Conservation (phyloP, 1,284 basidiomycete species). For the Trichosporon coremiiforme region DNA sequence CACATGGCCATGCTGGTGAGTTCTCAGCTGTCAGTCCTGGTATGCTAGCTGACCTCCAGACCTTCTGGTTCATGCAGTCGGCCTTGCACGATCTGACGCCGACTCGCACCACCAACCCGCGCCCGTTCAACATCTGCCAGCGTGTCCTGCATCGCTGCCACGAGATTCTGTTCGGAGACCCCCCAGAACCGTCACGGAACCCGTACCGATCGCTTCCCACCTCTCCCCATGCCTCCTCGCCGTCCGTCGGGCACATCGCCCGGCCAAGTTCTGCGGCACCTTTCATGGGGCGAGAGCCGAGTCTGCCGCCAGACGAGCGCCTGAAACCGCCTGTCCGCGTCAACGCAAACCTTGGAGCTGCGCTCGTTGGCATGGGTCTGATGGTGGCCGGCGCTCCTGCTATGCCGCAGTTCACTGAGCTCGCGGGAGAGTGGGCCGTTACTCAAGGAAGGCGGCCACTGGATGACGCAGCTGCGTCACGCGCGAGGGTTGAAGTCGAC, state of each 20-base stretch:
- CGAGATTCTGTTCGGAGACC: constrained; percentile 93
- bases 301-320: constrained; percentile 18
- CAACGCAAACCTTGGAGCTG: constrained; percentile 70
- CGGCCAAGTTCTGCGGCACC: constrained; percentile 11
- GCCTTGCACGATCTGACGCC: constrained; percentile 80
- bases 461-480: constrained; percentile 44
- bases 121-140: constrained; percentile 88
- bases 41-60: constrained; percentile 60
- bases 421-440: constrained; percentile 80
- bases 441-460: constrained; percentile 71
- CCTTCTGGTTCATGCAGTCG: constrained; percentile 97
- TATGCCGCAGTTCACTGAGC: constrained; percentile 71
- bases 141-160: constrained; percentile 90
- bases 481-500: constrained; percentile 51
- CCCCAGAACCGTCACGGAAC: constrained; percentile 65
- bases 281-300: not conserved
- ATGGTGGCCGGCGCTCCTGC: constrained; percentile 75
- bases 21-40: constrained; percentile 34
- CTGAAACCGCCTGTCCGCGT: constrained; percentile 61
- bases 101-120: constrained; percentile 65
- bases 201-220: constrained; percentile 65
- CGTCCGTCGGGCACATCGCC: constrained; percentile 22
- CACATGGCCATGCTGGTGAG: constrained; percentile 90
- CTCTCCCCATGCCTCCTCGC: constrained; percentile 41
- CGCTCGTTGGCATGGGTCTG: constrained; percentile 82